Evolutionary conservation across 2,329 filamentous ascomycete genomes (phyloP), one percentile per base, ranked within the genome.

Genomic region (Zasmidium cellare): DNA sequence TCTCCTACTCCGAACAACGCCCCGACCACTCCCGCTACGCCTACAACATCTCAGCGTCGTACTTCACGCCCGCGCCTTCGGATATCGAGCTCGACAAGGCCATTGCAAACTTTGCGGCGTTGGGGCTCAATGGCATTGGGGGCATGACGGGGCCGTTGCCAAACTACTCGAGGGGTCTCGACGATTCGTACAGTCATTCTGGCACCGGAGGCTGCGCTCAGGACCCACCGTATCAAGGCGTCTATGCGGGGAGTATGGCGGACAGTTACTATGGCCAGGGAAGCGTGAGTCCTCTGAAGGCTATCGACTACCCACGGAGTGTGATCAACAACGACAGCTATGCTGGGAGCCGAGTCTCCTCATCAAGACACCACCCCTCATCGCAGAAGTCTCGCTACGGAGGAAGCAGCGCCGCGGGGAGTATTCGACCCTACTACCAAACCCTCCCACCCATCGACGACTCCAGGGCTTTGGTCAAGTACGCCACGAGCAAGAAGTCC

Each of bases 31-130:
- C 55, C 24, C 44, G 55, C 9, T 53, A 48, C 31, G 23, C 9
- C 19, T 49, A 49, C 22, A 53, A 25, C 25, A 11, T 48, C 24
- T 57, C 55, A 5, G 50, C 50, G 9, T 46, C 55, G 14, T 22
- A 44, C 19, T 57, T 46, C 22, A 45, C 41, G 18, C 55, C 55
- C 28, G n/a, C 50, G 9, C 50, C 50, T n/a, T 31, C 46, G 44
- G 55, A 57, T 35, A 9, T 57, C 31, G 45, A 18, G n/a, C 46
- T 57, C 18, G 55, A 53, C 22, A 44, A 57, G 31, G 55, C 55
- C 14, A 49, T 57, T 28, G 55, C 53, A 41, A 35, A 50, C 19
- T 57, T 57, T 23, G 55, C 50, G 9, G 14, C 50, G 3, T 24
- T 57, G 18, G 31, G 45, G 9, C 12, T 49, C 14, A 23, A 19